Percentiles rank a stretch among this genome's conserved stretches.
Evolutionary conservation across 164 flowering plant genomes (phyloP).

Genomic region (Magnolia officinalis): DNA sequence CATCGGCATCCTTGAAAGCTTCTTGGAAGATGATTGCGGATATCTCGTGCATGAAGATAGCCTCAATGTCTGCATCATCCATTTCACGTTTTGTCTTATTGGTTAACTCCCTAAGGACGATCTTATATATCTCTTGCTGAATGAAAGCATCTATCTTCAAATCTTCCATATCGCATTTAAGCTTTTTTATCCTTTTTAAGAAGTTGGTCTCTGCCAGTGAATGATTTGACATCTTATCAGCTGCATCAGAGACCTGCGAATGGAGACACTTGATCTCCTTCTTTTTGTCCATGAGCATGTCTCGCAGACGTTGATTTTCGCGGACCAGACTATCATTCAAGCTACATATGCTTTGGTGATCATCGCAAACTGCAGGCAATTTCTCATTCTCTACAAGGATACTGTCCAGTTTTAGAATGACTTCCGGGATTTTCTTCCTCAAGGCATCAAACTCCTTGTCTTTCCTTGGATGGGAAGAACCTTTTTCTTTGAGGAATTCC

Average conservation of each 20-base stretch:
- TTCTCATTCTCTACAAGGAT: slow-evolving; percentile 51
- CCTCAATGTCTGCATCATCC: slow-evolving; percentile 44
- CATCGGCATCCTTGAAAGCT: slow-evolving; percentile 36
- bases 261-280: slow-evolving; percentile 46
- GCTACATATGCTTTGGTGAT: slow-evolving; percentile 23
- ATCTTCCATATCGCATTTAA: slow-evolving; percentile 42
- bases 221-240: slow-evolving; percentile 36
- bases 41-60: slow-evolving; percentile 38
- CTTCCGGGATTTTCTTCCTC: slow-evolving; percentile 61
- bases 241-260: slow-evolving; percentile 46
- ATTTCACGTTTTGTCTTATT: slow-evolving; percentile 13
- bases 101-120: slow-evolving; percentile 38
- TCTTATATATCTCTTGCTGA: slow-evolving; percentile 44
- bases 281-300: slow-evolving; percentile 33
- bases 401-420: slow-evolving; percentile 50
- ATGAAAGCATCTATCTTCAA: slow-evolving; percentile 36
- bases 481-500: slow-evolving; percentile 55
- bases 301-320: slow-evolving; percentile 54
- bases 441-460: slow-evolving; percentile 65
- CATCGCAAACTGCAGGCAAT: slow-evolving; percentile 19
- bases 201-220: slow-evolving; percentile 40
- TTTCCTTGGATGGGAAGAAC: slow-evolving; percentile 39
- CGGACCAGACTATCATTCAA: slow-evolving; percentile 42
- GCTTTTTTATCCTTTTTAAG: slow-evolving; percentile 32
- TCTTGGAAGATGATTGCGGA: slow-evolving; percentile 36